Evolutionary conservation across 2,329 filamentous ascomycete species (phyloP).

Genomic region (Plenodomus biglobosus): DNA sequence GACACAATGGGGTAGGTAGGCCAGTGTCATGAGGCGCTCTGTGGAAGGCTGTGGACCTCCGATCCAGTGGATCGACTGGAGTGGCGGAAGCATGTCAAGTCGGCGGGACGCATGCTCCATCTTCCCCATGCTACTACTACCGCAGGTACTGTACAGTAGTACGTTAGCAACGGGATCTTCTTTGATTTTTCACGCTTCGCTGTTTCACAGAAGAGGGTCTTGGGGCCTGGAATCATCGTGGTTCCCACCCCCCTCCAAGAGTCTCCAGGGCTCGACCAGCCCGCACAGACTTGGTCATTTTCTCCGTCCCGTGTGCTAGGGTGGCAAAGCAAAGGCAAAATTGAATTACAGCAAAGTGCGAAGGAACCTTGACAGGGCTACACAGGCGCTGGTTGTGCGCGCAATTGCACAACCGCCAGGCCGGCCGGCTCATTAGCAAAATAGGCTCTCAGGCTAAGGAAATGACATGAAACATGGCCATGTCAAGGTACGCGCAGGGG

Average conservation of each 20-base stretch:
- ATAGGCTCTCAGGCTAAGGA: conserved; percentile 15
- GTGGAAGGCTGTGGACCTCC: not conserved
- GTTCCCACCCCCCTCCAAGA: conserved; percentile 16
- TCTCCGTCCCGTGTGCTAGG: no score
- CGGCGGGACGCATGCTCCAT: conserved; percentile 8
- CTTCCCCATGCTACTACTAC: no score
- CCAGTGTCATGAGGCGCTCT: conserved; percentile 18
- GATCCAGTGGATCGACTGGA: conserved; percentile 4
- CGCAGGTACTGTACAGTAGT: no score
- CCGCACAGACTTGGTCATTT: conserved; percentile 17
- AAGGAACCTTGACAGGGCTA: conserved; percentile 18
- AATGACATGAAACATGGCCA: conserved; percentile 25
- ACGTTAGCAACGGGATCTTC: conserved; percentile 18
- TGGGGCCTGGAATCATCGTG: conserved; percentile 11
- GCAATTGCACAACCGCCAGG: conserved; percentile 17
- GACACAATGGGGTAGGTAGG: conserved; percentile 12
- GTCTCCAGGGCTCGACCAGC: conserved; percentile 21
- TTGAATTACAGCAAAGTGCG: no score
- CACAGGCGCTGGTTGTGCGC: conserved; percentile 13
- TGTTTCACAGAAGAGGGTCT: conserved; percentile 17
- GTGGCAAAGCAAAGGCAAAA: conserved; percentile 15
- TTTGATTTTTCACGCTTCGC: conserved; percentile 15
- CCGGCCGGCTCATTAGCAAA: conserved; percentile 11
- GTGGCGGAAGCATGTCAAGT: conserved; percentile 14
- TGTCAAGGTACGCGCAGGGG: conserved; percentile 5